Base-by-base conservation (phyloP, 306 rosid genomes). In the Pachyrhizus erosus region DNA sequence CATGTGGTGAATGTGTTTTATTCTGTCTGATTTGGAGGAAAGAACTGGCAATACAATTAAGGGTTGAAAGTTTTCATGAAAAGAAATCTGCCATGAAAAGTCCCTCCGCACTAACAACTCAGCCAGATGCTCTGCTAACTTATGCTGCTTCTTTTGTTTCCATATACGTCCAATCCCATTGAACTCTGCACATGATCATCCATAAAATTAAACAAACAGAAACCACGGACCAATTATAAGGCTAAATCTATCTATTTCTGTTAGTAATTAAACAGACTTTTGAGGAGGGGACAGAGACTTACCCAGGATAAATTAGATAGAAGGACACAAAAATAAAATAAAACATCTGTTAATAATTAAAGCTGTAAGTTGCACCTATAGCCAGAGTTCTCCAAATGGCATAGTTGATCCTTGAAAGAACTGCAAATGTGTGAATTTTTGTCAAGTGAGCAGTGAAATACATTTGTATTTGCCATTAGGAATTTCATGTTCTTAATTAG, bases 321-420 rank as follows among this genome's bases (percentile, higher is more conserved):
- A 57, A 2, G 2, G 29, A 70, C 14, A 26, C 9, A 17, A 15
- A 72, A 23, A 12, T 18, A 14, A 43, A 51, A 39, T 3, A 68
- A 39, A 66, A 34, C 12, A 31, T 31, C 0, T n/a, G 67, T 34
- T 54, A 33, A 13, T 20, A 33, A 21, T 70, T 21, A 21, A 74
- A 52, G 48, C 5, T 52, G 48, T 29, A 74, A 73, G 15, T 74
- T 54, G 52, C 55, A 66, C 86, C 86, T 76, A 23, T 45, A 5
- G 82, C 72, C 26, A 82, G 55, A 10, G 12, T 14, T 31, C 33
- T 82, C 82, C 86, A 82, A 7, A 75, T 2, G 21, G 55, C 55
- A 34, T 43, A 45, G 71, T 76, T 82, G 45, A 58, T 69, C 73
- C 77, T 76, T 33, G 86, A 76, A 82, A 82, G 21, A 54, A 3